These are phyloP conservation scores for Acidiella bohemica DNA, from an alignment of 495 filamentous ascomycete species.

Conservation along the genomic window DNA sequence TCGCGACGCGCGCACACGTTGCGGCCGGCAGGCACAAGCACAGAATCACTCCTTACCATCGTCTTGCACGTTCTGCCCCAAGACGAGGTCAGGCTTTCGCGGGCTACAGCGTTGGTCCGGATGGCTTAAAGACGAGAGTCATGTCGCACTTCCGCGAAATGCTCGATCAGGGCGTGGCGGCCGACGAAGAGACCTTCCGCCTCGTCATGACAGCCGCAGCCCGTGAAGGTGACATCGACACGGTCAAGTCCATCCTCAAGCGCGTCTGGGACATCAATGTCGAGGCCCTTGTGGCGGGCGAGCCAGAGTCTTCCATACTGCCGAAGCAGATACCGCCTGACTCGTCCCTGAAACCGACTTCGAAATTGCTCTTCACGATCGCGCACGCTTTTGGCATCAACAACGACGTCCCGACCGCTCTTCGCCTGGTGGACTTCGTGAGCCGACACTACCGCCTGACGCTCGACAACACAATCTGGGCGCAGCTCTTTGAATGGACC, in stretches of 20 bases:
- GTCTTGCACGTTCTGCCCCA: constrained; percentile 1
- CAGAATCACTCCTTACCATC: constrained; percentile 30
- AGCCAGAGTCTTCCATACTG: constrained; percentile 14
- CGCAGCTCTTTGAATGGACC: constrained; percentile 45
- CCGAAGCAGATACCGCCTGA: constrained; percentile 10
- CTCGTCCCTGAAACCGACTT: constrained; percentile 43
- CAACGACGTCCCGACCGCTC: constrained; percentile 40
- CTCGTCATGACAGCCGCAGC: constrained; percentile 42
- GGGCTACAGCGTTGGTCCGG: constrained; percentile 13
- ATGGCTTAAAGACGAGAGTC: constrained; percentile 25
- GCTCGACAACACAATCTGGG: constrained; percentile 40
- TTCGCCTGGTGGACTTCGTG: constrained; percentile 43
- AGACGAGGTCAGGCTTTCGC: constrained; percentile 1
- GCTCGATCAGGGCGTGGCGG: constrained; percentile 32
- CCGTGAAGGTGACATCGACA: constrained; percentile 39
- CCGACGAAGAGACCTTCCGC: constrained; percentile 44
- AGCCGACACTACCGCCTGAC: constrained; percentile 40
- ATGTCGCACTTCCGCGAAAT: constrained; percentile 38
- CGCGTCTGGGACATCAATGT: constrained; percentile 48
- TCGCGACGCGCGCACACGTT: constrained; percentile 18
- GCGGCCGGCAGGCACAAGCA: constrained; percentile 30
- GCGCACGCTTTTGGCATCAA: constrained; percentile 47
- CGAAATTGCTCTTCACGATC: constrained; percentile 41
- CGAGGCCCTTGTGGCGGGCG: constrained; percentile 26
- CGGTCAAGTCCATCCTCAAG: constrained; percentile 37